Evolutionary conservation across 768 basidiomycete genomes (phyloP).

Genomic region (Hypholoma fasciculare): DNA sequence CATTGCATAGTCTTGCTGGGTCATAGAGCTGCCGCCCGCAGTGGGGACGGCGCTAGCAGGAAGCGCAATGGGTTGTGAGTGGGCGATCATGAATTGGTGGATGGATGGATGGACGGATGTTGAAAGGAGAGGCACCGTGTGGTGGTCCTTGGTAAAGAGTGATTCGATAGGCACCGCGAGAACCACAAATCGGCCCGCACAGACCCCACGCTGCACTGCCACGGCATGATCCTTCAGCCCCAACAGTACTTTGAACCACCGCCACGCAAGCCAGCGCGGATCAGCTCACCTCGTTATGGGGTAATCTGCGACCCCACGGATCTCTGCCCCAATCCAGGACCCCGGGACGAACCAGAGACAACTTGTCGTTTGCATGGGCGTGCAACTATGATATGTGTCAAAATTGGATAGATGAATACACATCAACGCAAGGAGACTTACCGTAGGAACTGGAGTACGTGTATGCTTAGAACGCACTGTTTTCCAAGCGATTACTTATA

Average conservation of each 20-base stretch:
- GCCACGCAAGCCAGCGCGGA: not conserved
- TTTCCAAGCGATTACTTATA: no score
- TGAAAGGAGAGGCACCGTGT: not conserved
- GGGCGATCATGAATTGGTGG: conserved; percentile 22
- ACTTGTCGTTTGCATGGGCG: no score
- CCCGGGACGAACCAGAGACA: not conserved
- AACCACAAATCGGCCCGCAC: conserved; percentile 2
- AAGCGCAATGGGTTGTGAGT: conserved; percentile 29
- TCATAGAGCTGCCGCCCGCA: not conserved
- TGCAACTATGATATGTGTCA: no score
- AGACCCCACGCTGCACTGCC: conserved; percentile 8
- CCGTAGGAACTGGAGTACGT: no score
- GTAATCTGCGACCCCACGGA: not conserved
- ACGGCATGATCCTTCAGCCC: conserved; percentile 13
- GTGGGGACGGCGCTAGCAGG: not conserved
- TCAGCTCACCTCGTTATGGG: not conserved
- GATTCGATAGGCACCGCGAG: not conserved
- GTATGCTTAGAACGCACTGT: no score
- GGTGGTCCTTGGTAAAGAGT: not conserved
- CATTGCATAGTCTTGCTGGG: conserved; percentile 39
- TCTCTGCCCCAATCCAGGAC: not conserved
- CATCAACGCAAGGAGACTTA: no score
- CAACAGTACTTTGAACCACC: not conserved
- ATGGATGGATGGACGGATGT: conserved; percentile 4
- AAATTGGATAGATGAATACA: no score